phyloP scores from a whole-genome alignment of 2,329 filamentous ascomycete genomes.

The Rutstroemia sp. region DNA sequence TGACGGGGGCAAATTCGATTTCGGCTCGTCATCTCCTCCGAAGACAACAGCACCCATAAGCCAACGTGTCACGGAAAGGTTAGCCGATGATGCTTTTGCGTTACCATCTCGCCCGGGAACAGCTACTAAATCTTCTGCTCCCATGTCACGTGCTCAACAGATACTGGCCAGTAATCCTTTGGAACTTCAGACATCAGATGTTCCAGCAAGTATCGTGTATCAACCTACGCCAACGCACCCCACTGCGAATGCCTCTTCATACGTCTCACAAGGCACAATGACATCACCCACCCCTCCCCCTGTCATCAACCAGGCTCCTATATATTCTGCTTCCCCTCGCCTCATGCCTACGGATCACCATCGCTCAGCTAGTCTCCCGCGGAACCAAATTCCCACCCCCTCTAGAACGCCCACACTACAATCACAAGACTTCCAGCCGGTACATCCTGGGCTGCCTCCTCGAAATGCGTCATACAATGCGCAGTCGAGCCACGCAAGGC shows the following conservation, averaged over 20 bases:
- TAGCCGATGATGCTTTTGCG: conserved; percentile 81
- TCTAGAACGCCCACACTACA: conserved; percentile 15
- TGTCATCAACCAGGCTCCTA: conserved; percentile 14
- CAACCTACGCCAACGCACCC: conserved; percentile 31
- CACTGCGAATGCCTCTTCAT: conserved; percentile 12
- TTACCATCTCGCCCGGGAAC: conserved; percentile 13
- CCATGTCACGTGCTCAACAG: conserved; percentile 53
- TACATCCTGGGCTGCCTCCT: conserved; percentile 14
- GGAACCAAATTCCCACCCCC: conserved; percentile 19
- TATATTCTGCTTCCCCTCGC: conserved; percentile 14
- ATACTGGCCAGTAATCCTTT: conserved; percentile 55
- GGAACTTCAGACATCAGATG: conserved; percentile 43
- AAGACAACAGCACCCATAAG: conserved; percentile 45
- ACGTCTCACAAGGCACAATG: conserved; percentile 72
- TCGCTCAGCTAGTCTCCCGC: conserved; percentile 45
- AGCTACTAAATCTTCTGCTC: conserved; percentile 24
- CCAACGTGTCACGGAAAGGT: conserved; percentile 62
- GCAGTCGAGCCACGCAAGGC: conserved; percentile 31
- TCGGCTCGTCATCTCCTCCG: conserved; percentile 52
- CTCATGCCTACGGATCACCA: conserved; percentile 31
- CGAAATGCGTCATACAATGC: conserved; percentile 30
- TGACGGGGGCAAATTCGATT: conserved; percentile 80
- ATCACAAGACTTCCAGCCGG: conserved; percentile 18
- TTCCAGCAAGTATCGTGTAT: conserved; percentile 32
- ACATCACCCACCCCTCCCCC: conserved; percentile 50